Evolutionary conservation across 768 basidiomycete species (phyloP), one percentile per base, ranked within the genome.

Genomic region (Pleurotus salmoneostramineus): DNA sequence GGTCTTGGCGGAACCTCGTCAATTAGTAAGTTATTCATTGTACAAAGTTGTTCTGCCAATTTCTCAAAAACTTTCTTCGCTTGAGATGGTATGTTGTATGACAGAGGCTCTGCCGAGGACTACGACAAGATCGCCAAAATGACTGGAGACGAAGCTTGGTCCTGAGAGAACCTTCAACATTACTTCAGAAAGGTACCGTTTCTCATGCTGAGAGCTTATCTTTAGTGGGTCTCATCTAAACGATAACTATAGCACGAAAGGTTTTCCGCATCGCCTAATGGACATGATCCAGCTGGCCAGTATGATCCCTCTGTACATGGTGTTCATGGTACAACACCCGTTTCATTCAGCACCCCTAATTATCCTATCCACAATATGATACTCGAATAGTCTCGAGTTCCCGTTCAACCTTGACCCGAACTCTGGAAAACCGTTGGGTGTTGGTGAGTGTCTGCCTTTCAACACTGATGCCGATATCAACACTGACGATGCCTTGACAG

Each of bases 101-200:
- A 64, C 3, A 65, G 70, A 6, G 70, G 66, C 4, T 63, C 68
- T 0, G 40, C 56, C 10, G 66, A 69, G 12, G 68, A 69, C 46
- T 71, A 54, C 33, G 64, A 69, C 45, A 58, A 63, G 12, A 64
- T 54, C 35, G 71, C 71, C 3, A 45, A 50, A 2, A 40, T 66
- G n/a, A 64, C 65, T 17, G 64, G 62, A 2, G 69, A 71, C 56
- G 36, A 45, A 1, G 67, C 69, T 5, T 72, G 70, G 71, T 64
- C 64, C 4, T 72, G 71, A 69, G 58, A 70, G 10, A 50, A 36
- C n/a, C 47, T 71, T 21, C 51, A 64, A 34, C 59, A 61, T 2
- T 71, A 66, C 35, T 60, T 64, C 50, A 52, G 58, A 42, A 68
- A 66, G 62, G 70, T 77, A 62, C 66, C 50, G n/a, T 45, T 10